Conservation (phyloP, 1,284 basidiomycete species). For the Naganishia albida region DNA sequence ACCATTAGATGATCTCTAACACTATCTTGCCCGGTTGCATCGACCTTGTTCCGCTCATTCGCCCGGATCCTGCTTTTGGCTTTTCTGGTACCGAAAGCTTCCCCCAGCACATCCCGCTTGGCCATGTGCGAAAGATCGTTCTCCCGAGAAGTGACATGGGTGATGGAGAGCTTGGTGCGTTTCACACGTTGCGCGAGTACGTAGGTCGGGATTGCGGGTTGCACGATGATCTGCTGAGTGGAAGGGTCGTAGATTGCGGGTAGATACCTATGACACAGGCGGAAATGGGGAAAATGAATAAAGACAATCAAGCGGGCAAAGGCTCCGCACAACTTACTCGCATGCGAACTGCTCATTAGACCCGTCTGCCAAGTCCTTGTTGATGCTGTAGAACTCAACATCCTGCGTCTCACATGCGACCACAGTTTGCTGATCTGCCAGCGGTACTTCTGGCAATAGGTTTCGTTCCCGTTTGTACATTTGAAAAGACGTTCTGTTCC, state of each 20-base stretch:
- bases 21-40: constrained; percentile 77
- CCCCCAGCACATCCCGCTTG: constrained; percentile 75
- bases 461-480: constrained; percentile 60
- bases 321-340: constrained; percentile 35
- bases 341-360: constrained; percentile 61
- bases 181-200: constrained; percentile 77
- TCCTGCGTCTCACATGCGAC: constrained; percentile 72
- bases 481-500: constrained; percentile 65
- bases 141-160: constrained; percentile 24
- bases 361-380: constrained; percentile 54
- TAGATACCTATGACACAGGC: constrained; percentile 48
- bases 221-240: constrained; percentile 66
- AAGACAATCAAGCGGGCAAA: neutral
- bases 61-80: constrained; percentile 80
- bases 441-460: constrained; percentile 44
- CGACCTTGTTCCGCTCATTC: constrained; percentile 81
- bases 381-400: constrained; percentile 63
- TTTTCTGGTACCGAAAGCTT: constrained; percentile 90
- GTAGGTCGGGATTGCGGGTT: constrained; percentile 69
- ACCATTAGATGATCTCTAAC: constrained; percentile 76
- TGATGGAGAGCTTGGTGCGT: constrained; percentile 61
- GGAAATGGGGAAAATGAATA: neutral
- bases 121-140: constrained; percentile 48
- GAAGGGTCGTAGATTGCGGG: constrained; percentile 63
- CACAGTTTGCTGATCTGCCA: constrained; percentile 59